These are phyloP conservation scores for Suillus tomentosus DNA, from an alignment of 768 basidiomycete genomes.

Conservation along the genomic window DNA sequence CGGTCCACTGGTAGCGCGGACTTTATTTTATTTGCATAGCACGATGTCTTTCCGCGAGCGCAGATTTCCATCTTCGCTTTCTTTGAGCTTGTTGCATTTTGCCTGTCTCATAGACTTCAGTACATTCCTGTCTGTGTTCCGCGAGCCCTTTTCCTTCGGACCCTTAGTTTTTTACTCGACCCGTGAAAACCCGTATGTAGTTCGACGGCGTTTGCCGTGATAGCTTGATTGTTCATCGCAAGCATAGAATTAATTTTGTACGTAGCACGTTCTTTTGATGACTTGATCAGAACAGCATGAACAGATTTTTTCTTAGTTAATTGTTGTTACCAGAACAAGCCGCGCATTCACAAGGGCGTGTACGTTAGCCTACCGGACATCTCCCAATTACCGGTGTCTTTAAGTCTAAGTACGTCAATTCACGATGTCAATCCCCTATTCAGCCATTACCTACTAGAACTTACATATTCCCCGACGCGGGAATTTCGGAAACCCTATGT, in stretches of 20 bases:
- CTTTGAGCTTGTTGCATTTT: neutral
- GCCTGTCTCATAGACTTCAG: neutral
- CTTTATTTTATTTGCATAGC: neutral
- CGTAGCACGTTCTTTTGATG: neutral
- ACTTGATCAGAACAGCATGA: neutral
- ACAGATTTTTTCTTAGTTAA: neutral
- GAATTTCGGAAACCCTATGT: neutral
- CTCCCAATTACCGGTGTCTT: neutral
- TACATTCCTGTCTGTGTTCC: neutral
- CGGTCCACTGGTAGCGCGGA: neutral
- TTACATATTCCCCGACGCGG: conserved; percentile 1
- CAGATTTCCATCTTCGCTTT: neutral
- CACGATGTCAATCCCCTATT: neutral
- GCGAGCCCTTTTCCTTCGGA: neutral
- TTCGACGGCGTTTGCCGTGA: neutral
- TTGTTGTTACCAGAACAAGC: neutral
- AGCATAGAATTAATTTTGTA: conserved; percentile 2
- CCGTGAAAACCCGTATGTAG: neutral
- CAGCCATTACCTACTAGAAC: conserved; percentile 1
- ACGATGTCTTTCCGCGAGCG: neutral
- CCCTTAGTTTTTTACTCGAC: neutral
- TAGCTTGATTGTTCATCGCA: neutral
- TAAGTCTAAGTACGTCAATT: conserved; percentile 5
- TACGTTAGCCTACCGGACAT: neutral
- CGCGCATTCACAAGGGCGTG: neutral